phyloP scores from a whole-genome alignment of 164 flowering plant species.

The Magnolia changhungtana region DNA sequence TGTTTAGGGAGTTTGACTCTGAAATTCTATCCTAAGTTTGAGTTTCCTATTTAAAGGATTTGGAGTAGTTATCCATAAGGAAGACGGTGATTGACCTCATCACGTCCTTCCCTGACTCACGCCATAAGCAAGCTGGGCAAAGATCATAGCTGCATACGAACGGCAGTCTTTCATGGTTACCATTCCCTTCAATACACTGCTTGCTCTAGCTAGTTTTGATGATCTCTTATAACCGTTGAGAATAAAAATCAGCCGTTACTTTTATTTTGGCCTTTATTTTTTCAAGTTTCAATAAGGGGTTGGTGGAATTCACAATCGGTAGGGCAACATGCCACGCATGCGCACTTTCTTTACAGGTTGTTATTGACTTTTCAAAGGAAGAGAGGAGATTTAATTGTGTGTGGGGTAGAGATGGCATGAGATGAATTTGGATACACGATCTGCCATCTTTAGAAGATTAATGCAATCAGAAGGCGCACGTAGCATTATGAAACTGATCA shows the following conservation, averaged over 20 bases:
- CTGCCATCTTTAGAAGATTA: no score
- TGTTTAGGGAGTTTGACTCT: no score
- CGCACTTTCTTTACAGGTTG: not conserved
- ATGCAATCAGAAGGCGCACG: no score
- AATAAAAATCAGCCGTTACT: not conserved
- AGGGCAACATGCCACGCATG: conserved; percentile 7
- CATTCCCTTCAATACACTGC: not conserved
- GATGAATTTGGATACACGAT: no score
- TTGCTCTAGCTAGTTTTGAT: not conserved
- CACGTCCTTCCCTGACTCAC: not conserved
- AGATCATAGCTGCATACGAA: conserved; percentile 31
- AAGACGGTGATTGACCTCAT: no score
- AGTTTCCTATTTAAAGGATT: no score
- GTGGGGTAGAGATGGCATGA: no score
- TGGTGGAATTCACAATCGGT: conserved; percentile 17
- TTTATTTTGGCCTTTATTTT: not conserved
- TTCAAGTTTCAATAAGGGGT: not conserved
- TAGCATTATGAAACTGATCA: no score
- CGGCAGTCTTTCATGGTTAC: conserved; percentile 5
- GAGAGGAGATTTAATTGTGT: no score
- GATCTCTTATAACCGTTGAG: not conserved
- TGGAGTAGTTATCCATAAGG: no score
- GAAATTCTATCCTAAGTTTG: no score
- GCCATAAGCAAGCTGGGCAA: conserved; percentile 32
- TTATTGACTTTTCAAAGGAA: no score